Conservation (phyloP, 2,329 filamentous ascomycete species). For the Coniella lustricola region DNA sequence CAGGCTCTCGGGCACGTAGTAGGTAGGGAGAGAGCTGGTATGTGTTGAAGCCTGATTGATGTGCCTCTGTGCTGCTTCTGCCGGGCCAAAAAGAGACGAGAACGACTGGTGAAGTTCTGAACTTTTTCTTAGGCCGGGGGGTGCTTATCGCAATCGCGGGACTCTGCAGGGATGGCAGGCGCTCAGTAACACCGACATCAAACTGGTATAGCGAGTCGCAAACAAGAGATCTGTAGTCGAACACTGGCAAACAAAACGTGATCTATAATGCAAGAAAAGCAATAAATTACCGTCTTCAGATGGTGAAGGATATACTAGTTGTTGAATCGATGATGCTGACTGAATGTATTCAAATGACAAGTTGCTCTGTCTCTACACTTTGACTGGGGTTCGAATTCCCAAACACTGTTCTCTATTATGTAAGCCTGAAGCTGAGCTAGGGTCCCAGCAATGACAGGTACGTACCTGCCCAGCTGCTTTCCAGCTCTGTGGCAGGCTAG, state of each 20-base stretch:
- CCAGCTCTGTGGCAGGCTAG: conserved; percentile 13
- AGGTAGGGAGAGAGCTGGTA: conserved; percentile 5
- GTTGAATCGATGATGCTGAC: too few species aligned
- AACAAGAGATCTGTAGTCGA: too few species aligned
- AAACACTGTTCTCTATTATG: neutral
- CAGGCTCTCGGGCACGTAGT: neutral
- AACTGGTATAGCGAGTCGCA: too few species aligned
- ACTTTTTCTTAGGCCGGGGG: conserved; percentile 9
- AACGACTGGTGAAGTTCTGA: neutral
- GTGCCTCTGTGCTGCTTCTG: neutral
- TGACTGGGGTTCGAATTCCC: neutral
- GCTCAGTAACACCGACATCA: neutral
- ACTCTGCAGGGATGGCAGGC: conserved; percentile 7
- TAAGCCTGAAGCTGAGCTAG: conserved; percentile 12
- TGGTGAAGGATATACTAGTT: too few species aligned
- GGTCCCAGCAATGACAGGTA: too few species aligned
- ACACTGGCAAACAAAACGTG: too few species aligned
- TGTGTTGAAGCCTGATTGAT: conserved; percentile 12
- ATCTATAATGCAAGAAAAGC: too few species aligned
- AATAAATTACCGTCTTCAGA: too few species aligned
- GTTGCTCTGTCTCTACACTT: neutral
- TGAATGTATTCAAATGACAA: too few species aligned
- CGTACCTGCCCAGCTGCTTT: too few species aligned
- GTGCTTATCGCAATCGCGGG: conserved; percentile 11
- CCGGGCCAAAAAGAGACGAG: conserved; percentile 1